Evolutionary conservation across 78 protist species (phyloP).

Genomic region (Polysphondylium violaceum): DNA sequence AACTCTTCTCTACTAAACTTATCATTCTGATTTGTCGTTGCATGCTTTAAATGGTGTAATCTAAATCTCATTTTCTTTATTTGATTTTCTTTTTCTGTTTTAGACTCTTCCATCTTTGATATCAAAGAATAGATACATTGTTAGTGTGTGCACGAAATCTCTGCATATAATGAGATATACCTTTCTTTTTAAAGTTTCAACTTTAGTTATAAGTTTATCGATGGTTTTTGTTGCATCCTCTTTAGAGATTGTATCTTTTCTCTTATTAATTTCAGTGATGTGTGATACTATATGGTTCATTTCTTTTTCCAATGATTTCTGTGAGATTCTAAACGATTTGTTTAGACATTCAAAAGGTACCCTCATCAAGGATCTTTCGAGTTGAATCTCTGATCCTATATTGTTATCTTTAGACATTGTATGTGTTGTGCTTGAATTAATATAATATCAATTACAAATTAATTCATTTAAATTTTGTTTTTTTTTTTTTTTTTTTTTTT

Average conservation of each 20-base stretch:
- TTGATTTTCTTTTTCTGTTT: slow-evolving; percentile 49
- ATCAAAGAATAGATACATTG: background rate
- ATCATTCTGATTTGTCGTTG: background rate
- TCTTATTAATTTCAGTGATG: slow-evolving; percentile 34
- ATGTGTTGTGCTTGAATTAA: too few species aligned
- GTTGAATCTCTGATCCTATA: slow-evolving; percentile 40
- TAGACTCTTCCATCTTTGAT: slow-evolving; percentile 64
- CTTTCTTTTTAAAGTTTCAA: slow-evolving; percentile 73
- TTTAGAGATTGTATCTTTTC: slow-evolving; percentile 2
- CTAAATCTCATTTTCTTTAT: slow-evolving; percentile 52
- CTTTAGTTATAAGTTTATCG: slow-evolving; percentile 56
- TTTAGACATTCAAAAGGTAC: slow-evolving; percentile 81
- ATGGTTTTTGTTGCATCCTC: slow-evolving; percentile 38
- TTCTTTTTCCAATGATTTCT: slow-evolving; percentile 82
- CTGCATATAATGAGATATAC: too few species aligned
- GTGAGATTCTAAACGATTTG: slow-evolving; percentile 71
- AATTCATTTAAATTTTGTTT: background rate
- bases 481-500: background rate
- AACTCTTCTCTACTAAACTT: background rate
- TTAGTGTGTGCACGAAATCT: too few species aligned
- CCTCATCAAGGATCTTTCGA: slow-evolving; percentile 63
- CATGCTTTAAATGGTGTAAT: slow-evolving; percentile 27
- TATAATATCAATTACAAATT: too few species aligned
- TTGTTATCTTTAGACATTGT: background rate
- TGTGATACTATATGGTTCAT: slow-evolving; percentile 16